Percentiles rank a stretch among this genome's conserved stretches.
phyloP scores from a whole-genome alignment of 108 stramenopile genomes.

The Skeletonema tropicum region DNA sequence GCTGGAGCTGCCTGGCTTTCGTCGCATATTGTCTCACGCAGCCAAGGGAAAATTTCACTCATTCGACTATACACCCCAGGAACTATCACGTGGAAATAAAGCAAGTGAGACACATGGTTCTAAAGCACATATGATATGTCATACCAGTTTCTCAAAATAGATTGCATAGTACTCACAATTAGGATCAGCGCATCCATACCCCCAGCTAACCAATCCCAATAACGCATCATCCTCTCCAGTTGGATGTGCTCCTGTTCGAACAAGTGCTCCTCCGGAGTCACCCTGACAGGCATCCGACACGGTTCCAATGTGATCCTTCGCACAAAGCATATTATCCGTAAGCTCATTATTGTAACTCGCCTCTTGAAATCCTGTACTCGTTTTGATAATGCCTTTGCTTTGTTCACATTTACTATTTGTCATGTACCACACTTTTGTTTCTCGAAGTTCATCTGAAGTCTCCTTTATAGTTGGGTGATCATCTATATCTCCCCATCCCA shows the following conservation, averaged over 20 bases:
- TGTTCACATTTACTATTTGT: constrained; percentile 21
- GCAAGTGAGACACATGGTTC: background rate
- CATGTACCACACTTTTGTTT: constrained; percentile 22
- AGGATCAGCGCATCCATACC: constrained; percentile 43
- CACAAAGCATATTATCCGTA: constrained; percentile 38
- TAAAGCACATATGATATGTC: background rate
- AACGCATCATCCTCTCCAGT: constrained; percentile 24
- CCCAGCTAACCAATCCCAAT: constrained; percentile 43
- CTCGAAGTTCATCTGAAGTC: constrained; percentile 17
- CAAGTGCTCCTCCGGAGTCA: constrained; percentile 28
- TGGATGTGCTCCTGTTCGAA: constrained; percentile 17
- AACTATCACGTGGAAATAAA: background rate
- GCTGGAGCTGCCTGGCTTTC: constrained; percentile 26
- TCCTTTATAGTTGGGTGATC: constrained; percentile 7
- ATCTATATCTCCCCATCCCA: constrained; percentile 51
- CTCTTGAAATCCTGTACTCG: constrained; percentile 9
- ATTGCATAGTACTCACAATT: constrained; percentile 18
- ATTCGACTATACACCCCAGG: constrained; percentile 43
- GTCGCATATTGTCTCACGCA: constrained; percentile 20
- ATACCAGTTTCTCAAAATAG: background rate
- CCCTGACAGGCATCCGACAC: constrained; percentile 47
- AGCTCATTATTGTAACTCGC: constrained; percentile 26
- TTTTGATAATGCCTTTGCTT: constrained; percentile 20
- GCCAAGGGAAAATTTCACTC: constrained; percentile 27
- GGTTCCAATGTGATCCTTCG: constrained; percentile 16